phyloP scores from a whole-genome alignment of 257 asterid species.

The Orobanche coerulescens region DNA sequence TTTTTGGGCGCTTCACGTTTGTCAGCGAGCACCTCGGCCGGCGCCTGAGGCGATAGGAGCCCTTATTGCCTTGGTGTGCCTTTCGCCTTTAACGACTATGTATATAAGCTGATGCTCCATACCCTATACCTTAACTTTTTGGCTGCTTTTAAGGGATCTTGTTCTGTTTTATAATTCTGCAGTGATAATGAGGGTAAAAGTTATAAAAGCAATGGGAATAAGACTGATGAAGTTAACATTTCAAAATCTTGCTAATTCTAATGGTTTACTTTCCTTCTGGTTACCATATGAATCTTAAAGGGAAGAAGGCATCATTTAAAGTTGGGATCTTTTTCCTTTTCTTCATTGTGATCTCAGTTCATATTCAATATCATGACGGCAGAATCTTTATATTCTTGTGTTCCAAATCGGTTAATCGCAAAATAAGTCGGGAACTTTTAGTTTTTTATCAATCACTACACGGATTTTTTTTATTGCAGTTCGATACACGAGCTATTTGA shows the following conservation, averaged over 20 bases:
- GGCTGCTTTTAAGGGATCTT: too few species aligned
- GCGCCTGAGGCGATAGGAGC: too few species aligned
- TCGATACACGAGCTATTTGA: too few species aligned
- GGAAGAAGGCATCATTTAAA: not conserved
- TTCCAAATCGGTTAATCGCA: not conserved
- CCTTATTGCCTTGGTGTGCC: too few species aligned
- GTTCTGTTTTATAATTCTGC: not conserved
- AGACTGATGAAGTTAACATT: not conserved
- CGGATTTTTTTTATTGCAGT: too few species aligned
- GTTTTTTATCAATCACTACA: too few species aligned
- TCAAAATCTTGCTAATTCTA: not conserved
- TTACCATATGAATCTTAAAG: not conserved
- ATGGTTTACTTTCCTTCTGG: not conserved
- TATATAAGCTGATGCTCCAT: too few species aligned
- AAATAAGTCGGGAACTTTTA: too few species aligned
- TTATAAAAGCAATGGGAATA: not conserved
- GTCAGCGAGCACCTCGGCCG: too few species aligned
- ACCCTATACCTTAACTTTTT: too few species aligned
- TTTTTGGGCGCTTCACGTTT: too few species aligned
- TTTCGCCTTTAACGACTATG: too few species aligned
- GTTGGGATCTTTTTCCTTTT: not conserved
- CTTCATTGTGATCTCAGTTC: not conserved
- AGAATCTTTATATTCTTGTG: not conserved
- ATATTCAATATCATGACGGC: not conserved
- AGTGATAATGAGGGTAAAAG: not conserved